Evolutionary conservation across 2,329 filamentous ascomycete species (phyloP).

Genomic region (Colletotrichum nymphaeae): DNA sequence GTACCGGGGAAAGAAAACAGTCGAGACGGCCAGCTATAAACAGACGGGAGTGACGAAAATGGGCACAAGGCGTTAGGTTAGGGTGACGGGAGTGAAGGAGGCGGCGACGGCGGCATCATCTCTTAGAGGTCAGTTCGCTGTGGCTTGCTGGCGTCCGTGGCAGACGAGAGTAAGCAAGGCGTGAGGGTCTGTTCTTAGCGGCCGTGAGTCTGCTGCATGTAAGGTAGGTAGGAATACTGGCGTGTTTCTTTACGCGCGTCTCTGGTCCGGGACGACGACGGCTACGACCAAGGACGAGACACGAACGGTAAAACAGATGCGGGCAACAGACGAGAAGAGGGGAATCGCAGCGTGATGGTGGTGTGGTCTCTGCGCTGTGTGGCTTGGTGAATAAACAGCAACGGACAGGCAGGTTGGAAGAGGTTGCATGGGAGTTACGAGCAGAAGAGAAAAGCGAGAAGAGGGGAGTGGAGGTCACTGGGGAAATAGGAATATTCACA

Average conservation of each 20-base stretch:
- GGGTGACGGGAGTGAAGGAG: conserved; percentile 20
- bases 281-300: neutral
- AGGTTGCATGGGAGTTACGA: neutral
- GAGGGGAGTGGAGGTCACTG: neutral
- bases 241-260: neutral
- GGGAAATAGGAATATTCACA: conserved; percentile 27
- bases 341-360: conserved; percentile 23
- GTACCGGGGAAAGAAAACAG: neutral
- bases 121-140: conserved; percentile 31
- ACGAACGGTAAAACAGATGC: conserved; percentile 24
- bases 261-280: neutral
- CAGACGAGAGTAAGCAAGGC: conserved; percentile 7
- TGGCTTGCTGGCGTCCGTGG: conserved; percentile 13
- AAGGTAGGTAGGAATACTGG: neutral
- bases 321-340: conserved; percentile 21
- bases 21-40: neutral
- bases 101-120: conserved; percentile 23
- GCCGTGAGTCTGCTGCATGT: neutral
- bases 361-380: conserved; percentile 27
- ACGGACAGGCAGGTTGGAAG: neutral
- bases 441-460: neutral
- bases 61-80: conserved; percentile 1
- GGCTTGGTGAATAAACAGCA: conserved; percentile 8
- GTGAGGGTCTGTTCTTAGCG: neutral
- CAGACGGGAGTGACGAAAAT: conserved; percentile 1